A percentile compares a stretch with the other conserved stretches of the same genome.
phyloP scores from a whole-genome alignment of 768 basidiomycete genomes.

The Clathrus columnatus region DNA sequence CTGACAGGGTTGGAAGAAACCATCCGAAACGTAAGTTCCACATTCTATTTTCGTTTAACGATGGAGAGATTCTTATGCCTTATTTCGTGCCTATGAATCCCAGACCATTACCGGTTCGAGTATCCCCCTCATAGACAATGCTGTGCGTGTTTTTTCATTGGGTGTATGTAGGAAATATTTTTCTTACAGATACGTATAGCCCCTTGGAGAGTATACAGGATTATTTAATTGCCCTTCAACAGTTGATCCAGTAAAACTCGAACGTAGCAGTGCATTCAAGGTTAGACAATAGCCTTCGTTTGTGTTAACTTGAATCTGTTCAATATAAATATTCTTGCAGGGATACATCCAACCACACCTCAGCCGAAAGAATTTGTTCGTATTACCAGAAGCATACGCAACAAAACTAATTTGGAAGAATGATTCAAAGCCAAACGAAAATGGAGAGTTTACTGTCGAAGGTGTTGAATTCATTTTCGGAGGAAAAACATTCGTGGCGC shows the following conservation, averaged over 20 bases:
- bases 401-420: conserved; percentile 17
- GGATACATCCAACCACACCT: conserved; percentile 4
- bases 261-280: conserved; percentile 24
- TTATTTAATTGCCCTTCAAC: conserved; percentile 16
- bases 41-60: no score
- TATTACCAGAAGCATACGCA: conserved; percentile 21
- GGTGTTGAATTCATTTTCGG: conserved; percentile 39
- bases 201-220: conserved; percentile 14
- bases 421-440: not conserved
- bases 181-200: conserved; percentile 13
- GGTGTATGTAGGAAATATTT: not conserved
- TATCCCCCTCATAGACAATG: no score
- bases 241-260: conserved; percentile 21
- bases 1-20: no score
- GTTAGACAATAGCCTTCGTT: no score
- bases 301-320: not conserved
- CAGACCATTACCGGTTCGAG: no score
- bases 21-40: no score
- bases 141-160: no score
- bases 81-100: no score
- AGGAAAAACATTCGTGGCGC: conserved; percentile 24
- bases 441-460: conserved; percentile 32
- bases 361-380: conserved; percentile 20
- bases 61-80: no score
- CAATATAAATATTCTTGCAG: not conserved